Conservation (phyloP, 306 rosid species). For the Cicer arietinum region DNA sequence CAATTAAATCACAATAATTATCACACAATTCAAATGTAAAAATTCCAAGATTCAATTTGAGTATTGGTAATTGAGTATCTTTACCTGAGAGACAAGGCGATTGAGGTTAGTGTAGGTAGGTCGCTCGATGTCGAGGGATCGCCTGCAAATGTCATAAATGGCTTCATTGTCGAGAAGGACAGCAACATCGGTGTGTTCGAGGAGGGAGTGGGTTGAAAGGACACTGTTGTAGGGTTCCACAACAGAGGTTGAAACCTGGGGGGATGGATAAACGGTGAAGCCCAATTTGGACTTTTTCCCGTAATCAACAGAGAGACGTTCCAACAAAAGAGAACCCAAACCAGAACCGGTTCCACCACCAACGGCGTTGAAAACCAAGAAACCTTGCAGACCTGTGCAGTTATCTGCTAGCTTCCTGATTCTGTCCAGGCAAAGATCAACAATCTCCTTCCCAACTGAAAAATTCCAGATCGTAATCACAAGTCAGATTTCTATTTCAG, state of each 20-base stretch:
- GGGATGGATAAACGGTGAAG: slow-evolving; percentile 86
- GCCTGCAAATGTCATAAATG: slow-evolving; percentile 82
- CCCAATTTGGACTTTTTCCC: slow-evolving; percentile 85
- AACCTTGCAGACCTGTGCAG: slow-evolving; percentile 90
- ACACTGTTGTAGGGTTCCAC: slow-evolving; percentile 94
- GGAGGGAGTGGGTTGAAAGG: slow-evolving; percentile 88
- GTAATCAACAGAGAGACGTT: slow-evolving; percentile 85
- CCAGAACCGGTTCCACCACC: slow-evolving; percentile 97
- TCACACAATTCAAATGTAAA: neutral
- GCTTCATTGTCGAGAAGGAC: slow-evolving; percentile 88
- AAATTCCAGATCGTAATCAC: neutral
- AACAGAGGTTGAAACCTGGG: slow-evolving; percentile 88
- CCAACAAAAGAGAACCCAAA: slow-evolving; percentile 76
- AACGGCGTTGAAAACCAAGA: slow-evolving; percentile 84
- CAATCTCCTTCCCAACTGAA: slow-evolving; percentile 85
- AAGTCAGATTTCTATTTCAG: neutral
- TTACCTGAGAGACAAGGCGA: slow-evolving; percentile 80
- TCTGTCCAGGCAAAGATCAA: slow-evolving; percentile 89
- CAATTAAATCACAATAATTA: neutral
- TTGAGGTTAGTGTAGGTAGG: slow-evolving; percentile 91
- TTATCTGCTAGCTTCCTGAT: slow-evolving; percentile 84
- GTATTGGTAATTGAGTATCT: too few relatives aligned
- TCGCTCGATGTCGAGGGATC: slow-evolving; percentile 84
- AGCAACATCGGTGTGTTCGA: slow-evolving; percentile 83
- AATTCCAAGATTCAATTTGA: neutral